Percentiles rank a stretch among this genome's conserved stretches.
Conservation (phyloP, 2,329 filamentous ascomycete genomes). For the Colletotrichum sublineola region DNA sequence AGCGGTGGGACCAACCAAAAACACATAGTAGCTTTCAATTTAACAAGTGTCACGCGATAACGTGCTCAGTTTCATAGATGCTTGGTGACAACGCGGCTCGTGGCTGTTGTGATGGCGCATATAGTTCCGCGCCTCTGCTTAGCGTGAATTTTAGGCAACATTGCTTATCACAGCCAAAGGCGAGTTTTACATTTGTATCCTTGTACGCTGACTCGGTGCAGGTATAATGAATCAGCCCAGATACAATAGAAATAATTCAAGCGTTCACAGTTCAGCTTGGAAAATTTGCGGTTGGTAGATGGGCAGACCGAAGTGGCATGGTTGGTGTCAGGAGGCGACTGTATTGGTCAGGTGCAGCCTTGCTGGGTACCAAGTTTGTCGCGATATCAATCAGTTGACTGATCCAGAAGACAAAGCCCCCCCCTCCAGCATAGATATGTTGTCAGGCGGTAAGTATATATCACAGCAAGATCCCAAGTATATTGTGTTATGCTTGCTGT, state of each 20-base stretch:
- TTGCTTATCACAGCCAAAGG: background rate
- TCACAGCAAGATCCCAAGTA: background rate
- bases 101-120: background rate
- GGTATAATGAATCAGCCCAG: background rate
- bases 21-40: slow-evolving; percentile 40
- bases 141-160: background rate
- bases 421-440: background rate
- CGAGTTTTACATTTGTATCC: too few relatives aligned
- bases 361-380: background rate
- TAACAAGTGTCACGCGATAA: slow-evolving; percentile 26
- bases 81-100: background rate
- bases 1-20: slow-evolving; percentile 26
- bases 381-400: slow-evolving; percentile 16
- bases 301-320: slow-evolving; percentile 8
- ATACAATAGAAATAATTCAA: too few relatives aligned
- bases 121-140: background rate
- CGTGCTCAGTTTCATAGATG: background rate
- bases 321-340: slow-evolving; percentile 40
- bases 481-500: too few relatives aligned
- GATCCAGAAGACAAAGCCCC: background rate
- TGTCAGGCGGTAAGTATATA: background rate
- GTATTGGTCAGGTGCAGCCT: slow-evolving; percentile 39
- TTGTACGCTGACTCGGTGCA: background rate
- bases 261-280: background rate
- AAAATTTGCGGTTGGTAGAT: background rate